A percentile compares a stretch with the other conserved stretches of the same genome.
These are phyloP conservation scores for Microdochium trichocladiopsis DNA, from an alignment of 2,329 filamentous ascomycete genomes.

Conservation along the genomic window DNA sequence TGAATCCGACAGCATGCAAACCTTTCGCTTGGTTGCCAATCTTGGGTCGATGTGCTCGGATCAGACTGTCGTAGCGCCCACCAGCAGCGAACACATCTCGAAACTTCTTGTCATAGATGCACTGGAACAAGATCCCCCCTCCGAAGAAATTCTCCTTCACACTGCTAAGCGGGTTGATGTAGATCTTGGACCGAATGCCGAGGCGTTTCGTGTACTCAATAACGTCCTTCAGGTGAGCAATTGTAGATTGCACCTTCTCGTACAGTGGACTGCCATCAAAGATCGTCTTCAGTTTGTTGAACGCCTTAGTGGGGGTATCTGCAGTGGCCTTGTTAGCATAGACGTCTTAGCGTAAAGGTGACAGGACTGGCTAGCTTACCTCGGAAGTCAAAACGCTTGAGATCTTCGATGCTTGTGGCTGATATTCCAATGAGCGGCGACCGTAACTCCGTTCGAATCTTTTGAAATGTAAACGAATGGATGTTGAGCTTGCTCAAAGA, in stretches of 20 bases:
- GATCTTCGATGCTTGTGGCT: constrained; percentile 82
- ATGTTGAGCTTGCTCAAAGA: constrained; percentile 83
- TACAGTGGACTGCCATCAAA: constrained; percentile 60
- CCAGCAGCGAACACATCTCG: constrained; percentile 88
- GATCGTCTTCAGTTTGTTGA: constrained; percentile 49
- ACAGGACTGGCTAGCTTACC: constrained; percentile 33
- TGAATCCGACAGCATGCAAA: constrained; percentile 85
- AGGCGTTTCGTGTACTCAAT: constrained; percentile 70
- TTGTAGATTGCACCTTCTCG: constrained; percentile 66
- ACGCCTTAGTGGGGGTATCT: constrained; percentile 50
- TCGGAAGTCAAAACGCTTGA: constrained; percentile 86
- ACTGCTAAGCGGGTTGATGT: constrained; percentile 77
- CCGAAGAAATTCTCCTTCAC: constrained; percentile 88
- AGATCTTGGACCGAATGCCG: constrained; percentile 69
- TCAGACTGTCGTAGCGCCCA: constrained; percentile 84
- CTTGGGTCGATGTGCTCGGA: constrained; percentile 73
- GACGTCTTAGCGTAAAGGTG: neutral
- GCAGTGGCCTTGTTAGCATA: constrained; percentile 6
- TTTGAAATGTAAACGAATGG: constrained; percentile 71
- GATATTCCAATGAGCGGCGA: constrained; percentile 76
- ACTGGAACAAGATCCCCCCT: constrained; percentile 83
- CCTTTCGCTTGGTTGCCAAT: constrained; percentile 54
- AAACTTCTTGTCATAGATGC: constrained; percentile 76
- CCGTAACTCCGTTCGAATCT: constrained; percentile 74
- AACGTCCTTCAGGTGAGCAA: constrained; percentile 75